Evolutionary conservation across 2,329 filamentous ascomycete genomes (phyloP).

Genomic region (Balansia obtecta): DNA sequence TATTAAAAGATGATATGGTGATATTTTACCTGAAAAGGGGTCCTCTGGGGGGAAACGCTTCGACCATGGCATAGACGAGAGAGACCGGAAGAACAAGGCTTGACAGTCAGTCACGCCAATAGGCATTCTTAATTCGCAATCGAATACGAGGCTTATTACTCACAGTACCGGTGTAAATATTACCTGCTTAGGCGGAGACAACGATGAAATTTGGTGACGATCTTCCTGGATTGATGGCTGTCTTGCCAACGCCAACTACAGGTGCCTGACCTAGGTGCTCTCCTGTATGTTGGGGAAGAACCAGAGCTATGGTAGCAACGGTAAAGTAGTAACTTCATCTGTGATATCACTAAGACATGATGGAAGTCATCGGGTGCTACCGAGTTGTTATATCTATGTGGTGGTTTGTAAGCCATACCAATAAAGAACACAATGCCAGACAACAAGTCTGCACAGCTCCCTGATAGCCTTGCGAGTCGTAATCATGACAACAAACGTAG

Average conservation of each 20-base stretch:
- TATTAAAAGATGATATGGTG: no score
- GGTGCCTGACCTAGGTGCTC: background rate
- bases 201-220: background rate
- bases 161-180: background rate
- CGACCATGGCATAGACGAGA: background rate
- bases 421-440: no score
- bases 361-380: no score
- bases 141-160: background rate
- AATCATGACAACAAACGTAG: slow-evolving; percentile 39
- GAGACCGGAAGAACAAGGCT: background rate
- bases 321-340: background rate
- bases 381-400: no score
- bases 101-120: background rate
- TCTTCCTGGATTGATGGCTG: background rate
- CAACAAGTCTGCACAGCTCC: no score
- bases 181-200: background rate
- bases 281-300: background rate
- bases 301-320: background rate
- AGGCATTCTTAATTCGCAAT: background rate
- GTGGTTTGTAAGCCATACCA: no score
- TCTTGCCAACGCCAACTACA: background rate
- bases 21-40: background rate
- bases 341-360: background rate
- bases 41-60: background rate
- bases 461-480: no score